Base-by-base conservation (phyloP, 805 yeast species). In the Wickerhamomyces alni region DNA sequence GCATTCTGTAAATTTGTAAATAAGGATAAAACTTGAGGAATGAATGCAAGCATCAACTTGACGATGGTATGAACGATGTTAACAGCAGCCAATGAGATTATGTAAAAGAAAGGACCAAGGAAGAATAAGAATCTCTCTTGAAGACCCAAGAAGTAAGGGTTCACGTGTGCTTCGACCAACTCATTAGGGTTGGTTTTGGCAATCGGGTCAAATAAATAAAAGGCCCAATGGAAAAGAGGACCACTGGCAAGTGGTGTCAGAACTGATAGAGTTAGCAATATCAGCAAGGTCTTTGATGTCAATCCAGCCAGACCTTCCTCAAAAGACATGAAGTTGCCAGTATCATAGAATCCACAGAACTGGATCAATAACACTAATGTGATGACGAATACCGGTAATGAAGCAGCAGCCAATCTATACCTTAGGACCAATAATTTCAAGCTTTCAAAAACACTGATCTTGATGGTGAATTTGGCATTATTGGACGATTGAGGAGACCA, bases 401-500 rank as follows among this genome's bases (percentile, higher is more conserved):
- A 71, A 4, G 85, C 81, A 30, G 83, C 64, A 2, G 85, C 77
- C 12, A 91, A 69, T 52, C 99, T 70, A 59, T 84, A 91, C 40
- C 95, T 69, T 48, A 88, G 66, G 5, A 85, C 81, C 35, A 89
- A 61, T 46, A 83, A 68, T 41, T 80, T 82, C 43, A 89, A 59
- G 29, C 91, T 81, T 24, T 71, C 67, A 33, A 73, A 49, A 55
- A 77, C 59, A 57, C 84, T 82, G 13, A 85, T 63, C 34, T 56
- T 52, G 29, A 59, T 16, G 5, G 39, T 39, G 2, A 48, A 13
- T 16, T 33, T 35, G 13, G 40, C 36, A 15, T 37, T 32, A 10
- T 31, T 27, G 16, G 44, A 31, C 11, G 45, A 16, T 13, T 71
- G 59, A 39, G 68, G 70, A 18, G 67, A 63, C 73, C 80, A 77